Percentiles rank a stretch among this genome's conserved stretches.
Conservation (phyloP, 305 asterid species). For the Solanum chacoense region DNA sequence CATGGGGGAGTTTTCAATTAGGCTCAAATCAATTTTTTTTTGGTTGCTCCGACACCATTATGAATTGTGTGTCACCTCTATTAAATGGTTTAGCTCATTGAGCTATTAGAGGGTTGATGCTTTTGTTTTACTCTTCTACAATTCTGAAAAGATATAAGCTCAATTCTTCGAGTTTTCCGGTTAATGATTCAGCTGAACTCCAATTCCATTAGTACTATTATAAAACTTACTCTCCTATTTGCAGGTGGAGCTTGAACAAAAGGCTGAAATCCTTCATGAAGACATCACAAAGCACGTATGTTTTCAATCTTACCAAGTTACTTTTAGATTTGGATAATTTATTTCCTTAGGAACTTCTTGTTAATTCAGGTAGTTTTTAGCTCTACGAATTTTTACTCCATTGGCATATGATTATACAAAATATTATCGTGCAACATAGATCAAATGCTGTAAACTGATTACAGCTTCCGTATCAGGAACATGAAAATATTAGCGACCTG, state of each 20-base stretch:
- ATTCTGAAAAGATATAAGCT: neutral
- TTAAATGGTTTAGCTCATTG: neutral
- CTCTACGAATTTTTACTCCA: neutral
- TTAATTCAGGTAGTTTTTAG: neutral
- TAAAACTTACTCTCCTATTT: neutral
- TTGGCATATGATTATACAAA: neutral
- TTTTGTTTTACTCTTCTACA: neutral
- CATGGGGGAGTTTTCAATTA: neutral
- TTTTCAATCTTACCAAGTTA: neutral
- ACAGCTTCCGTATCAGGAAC: neutral
- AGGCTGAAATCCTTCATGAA: conserved; percentile 26
- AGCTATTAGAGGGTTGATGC: neutral
- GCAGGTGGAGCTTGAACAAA: conserved; percentile 32
- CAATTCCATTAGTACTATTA: neutral
- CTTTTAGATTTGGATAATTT: neutral
- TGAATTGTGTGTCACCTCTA: neutral
- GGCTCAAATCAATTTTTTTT: neutral
- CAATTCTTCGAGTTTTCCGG: neutral
- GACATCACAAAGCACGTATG: conserved; percentile 28
- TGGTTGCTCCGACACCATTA: neutral
- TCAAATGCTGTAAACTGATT: neutral
- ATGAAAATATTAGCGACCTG: neutral
- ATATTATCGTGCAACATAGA: neutral
- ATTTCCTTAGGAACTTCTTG: neutral
- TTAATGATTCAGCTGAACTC: neutral